Evolutionary conservation across 306 rosid genomes (phyloP).

Genomic region (Dryas alaskensis): DNA sequence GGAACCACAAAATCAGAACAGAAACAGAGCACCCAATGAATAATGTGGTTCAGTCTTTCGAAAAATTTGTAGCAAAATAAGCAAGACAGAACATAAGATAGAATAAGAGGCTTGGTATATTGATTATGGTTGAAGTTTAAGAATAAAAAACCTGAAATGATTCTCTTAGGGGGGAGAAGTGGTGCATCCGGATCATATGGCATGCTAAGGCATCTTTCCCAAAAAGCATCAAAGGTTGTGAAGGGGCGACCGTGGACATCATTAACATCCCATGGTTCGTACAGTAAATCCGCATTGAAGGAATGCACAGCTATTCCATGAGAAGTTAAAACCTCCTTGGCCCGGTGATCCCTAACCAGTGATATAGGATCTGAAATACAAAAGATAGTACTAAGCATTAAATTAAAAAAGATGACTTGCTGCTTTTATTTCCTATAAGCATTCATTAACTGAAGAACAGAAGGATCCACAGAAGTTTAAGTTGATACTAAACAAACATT

Average conservation of each 20-base stretch:
- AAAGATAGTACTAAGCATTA: conserved; percentile 19
- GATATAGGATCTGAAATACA: conserved; percentile 81
- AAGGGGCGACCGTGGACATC: conserved; percentile 78
- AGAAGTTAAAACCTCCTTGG: conserved; percentile 75
- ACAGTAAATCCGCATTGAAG: conserved; percentile 86
- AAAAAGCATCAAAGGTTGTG: conserved; percentile 79
- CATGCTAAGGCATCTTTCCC: conserved; percentile 99
- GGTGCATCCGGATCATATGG: conserved; percentile 98
- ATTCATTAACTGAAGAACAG: neutral
- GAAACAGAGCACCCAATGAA: conserved; percentile 1
- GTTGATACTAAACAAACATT: conserved; percentile 5
- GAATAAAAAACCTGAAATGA: conserved; percentile 61
- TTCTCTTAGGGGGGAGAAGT: conserved; percentile 95
- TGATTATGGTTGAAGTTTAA: neutral
- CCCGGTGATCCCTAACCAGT: conserved; percentile 83
- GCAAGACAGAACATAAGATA: neutral
- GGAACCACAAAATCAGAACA: neutral
- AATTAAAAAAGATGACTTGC: neutral
- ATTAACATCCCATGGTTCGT: conserved; percentile 98
- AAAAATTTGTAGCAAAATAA: neutral
- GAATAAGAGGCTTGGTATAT: neutral
- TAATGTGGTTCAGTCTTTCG: neutral
- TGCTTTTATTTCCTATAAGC: conserved; percentile 4
- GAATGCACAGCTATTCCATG: conserved; percentile 86
- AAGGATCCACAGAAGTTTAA: neutral